Conservation (phyloP, 768 basidiomycete species). For the Amanita inopinata region DNA sequence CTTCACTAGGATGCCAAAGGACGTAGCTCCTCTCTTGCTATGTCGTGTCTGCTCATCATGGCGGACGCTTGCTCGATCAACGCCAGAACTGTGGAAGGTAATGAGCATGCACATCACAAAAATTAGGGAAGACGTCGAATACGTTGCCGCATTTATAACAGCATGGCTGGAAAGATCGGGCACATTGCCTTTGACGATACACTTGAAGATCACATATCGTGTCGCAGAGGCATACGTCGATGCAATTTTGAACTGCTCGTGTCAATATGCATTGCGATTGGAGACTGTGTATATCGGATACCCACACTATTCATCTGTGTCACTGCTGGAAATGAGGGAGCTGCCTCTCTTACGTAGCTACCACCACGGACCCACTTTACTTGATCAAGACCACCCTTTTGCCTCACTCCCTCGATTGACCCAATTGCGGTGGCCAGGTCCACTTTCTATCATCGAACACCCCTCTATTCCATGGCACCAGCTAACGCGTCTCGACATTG, state of each 20-base stretch:
- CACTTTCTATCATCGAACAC: not conserved
- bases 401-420: not conserved
- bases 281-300: not conserved
- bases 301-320: not conserved
- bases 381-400: not conserved
- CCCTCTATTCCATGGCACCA: constrained; percentile 1
- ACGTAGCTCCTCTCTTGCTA: too few species aligned
- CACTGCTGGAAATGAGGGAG: not conserved
- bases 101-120: too few species aligned
- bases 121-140: too few species aligned
- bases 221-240: not conserved
- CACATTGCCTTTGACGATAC: not conserved
- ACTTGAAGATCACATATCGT: not conserved
- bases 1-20: too few species aligned
- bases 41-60: too few species aligned
- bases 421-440: not conserved
- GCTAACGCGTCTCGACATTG: not conserved
- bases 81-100: too few species aligned
- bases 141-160: too few species aligned
- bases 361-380: not conserved
- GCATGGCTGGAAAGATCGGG: constrained; percentile 2
- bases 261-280: not conserved
- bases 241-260: not conserved
- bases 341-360: not conserved
- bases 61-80: too few species aligned